These are phyloP conservation scores for Acacia confusa DNA, from an alignment of 306 rosid species.

Conservation along the genomic window DNA sequence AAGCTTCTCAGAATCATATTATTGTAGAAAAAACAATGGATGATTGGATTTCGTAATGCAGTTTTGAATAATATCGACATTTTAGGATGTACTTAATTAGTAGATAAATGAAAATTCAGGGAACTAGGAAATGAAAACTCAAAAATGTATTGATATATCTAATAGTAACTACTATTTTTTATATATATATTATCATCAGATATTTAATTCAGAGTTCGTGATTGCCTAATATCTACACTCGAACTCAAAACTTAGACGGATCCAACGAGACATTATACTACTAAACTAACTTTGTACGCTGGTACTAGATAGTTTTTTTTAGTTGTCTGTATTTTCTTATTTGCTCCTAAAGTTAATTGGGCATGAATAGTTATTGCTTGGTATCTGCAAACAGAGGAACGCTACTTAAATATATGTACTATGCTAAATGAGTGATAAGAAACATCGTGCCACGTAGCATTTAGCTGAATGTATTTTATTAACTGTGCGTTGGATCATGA, in stretches of 20 bases:
- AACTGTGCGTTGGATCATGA: not conserved
- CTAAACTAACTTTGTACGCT: too few relatives aligned
- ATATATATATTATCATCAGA: too few relatives aligned
- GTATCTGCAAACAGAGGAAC: not conserved
- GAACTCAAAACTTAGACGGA: too few relatives aligned
- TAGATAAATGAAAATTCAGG: not conserved
- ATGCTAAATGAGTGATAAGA: not conserved
- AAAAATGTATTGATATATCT: not conserved
- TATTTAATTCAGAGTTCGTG: too few relatives aligned
- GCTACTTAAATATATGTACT: not conserved
- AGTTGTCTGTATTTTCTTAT: not conserved
- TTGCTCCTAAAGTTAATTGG: not conserved
- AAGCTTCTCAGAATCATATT: not conserved
- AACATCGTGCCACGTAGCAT: not conserved
- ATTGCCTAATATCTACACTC: too few relatives aligned
- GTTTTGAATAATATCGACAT: not conserved
- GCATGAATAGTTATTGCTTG: not conserved
- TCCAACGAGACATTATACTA: accelerated
- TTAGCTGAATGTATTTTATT: not conserved
- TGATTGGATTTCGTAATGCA: not conserved
- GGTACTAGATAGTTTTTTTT: not conserved
- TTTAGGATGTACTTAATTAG: not conserved
- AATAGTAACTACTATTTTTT: not conserved
- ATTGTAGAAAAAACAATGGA: not conserved
- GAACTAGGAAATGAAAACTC: not conserved